A percentile compares a stretch with the other conserved stretches of the same genome.
phyloP scores from a whole-genome alignment of 305 asterid genomes.

The Fraxinus nigra region DNA sequence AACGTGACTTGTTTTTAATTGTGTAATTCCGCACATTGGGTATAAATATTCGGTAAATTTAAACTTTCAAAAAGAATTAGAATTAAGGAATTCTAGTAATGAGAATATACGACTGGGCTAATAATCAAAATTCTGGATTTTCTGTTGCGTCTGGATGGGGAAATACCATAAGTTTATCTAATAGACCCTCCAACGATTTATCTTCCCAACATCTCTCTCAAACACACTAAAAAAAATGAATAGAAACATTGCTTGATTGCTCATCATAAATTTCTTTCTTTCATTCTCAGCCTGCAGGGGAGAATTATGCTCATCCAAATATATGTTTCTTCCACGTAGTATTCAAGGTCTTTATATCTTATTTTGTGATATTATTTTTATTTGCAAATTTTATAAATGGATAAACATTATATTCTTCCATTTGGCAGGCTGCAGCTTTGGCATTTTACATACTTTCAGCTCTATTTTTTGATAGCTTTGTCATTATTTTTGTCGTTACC shows the following conservation, averaged over 20 bases:
- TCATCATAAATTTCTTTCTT: slow-evolving; percentile 14
- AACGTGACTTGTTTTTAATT: not conserved
- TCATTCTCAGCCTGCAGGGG: slow-evolving; percentile 68
- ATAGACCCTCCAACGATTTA: not conserved
- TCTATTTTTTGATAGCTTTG: slow-evolving; percentile 75
- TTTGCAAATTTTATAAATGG: slow-evolving; percentile 17
- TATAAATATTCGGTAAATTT: not conserved
- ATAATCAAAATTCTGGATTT: not conserved
- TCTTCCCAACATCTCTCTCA: not conserved
- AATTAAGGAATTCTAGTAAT: not conserved
- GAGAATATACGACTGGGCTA: not conserved
- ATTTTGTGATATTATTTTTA: slow-evolving; percentile 13
- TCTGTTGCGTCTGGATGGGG: slow-evolving; percentile 2
- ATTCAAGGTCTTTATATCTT: slow-evolving; percentile 59
- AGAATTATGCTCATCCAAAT: slow-evolving; percentile 79
- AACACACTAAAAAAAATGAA: not conserved
- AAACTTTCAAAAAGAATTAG: not conserved
- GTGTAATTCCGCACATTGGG: not conserved
- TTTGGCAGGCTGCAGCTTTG: slow-evolving; percentile 82
- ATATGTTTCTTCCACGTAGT: slow-evolving; percentile 90
- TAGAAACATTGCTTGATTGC: not conserved
- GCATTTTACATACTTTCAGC: slow-evolving; percentile 95
- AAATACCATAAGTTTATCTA: not conserved
- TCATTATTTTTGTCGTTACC: slow-evolving; percentile 88
- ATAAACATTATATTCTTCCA: slow-evolving; percentile 17